Percentiles rank a stretch among this genome's conserved stretches.
phyloP scores from a whole-genome alignment of 2,329 filamentous ascomycete genomes.

The Huntiella moniliformis region DNA sequence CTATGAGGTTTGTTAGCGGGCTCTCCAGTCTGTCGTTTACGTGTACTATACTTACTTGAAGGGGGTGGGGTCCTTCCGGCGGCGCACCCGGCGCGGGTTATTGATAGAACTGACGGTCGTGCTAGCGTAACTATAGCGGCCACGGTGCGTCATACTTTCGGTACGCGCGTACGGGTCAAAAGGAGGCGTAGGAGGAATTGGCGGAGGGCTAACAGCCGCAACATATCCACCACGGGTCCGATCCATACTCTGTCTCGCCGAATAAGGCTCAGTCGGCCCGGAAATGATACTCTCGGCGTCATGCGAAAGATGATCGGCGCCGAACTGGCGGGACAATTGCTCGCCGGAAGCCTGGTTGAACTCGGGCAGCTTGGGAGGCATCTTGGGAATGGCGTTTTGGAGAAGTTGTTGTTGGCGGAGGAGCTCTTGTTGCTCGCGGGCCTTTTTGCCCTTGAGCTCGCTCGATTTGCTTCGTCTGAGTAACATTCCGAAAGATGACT shows the following conservation, averaged over 20 bases:
- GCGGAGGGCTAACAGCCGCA: slow-evolving; percentile 22
- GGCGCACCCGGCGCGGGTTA: slow-evolving; percentile 74
- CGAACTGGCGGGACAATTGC: slow-evolving; percentile 27
- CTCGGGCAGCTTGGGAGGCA: slow-evolving; percentile 32
- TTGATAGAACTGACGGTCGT: slow-evolving; percentile 82
- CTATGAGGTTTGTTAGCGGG: slow-evolving; percentile 25
- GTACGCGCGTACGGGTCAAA: slow-evolving; percentile 64
- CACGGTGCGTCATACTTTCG: slow-evolving; percentile 92
- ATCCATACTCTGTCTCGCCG: slow-evolving; percentile 34
- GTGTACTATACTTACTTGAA: slow-evolving; percentile 72
- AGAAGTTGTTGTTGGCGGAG: slow-evolving; percentile 27
- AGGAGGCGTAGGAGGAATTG: slow-evolving; percentile 31
- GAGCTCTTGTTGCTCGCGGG: slow-evolving; percentile 38
- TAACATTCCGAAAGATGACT: slow-evolving; percentile 35
- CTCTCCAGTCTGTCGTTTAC: background rate
- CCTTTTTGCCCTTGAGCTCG: slow-evolving; percentile 44
- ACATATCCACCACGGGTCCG: slow-evolving; percentile 22
- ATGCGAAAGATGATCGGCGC: slow-evolving; percentile 35
- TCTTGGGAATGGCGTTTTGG: slow-evolving; percentile 26
- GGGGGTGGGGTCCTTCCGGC: slow-evolving; percentile 90
- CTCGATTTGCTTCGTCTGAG: slow-evolving; percentile 50
- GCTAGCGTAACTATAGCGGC: slow-evolving; percentile 90
- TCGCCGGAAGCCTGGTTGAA: slow-evolving; percentile 30
- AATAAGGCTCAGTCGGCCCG: slow-evolving; percentile 23
- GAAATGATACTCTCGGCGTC: slow-evolving; percentile 44